Percentiles rank a stretch among this genome's conserved stretches.
These are phyloP conservation scores for Hepatocystis sp. DNA, from an alignment of 169 alveolate species.

Conservation along the genomic window DNA sequence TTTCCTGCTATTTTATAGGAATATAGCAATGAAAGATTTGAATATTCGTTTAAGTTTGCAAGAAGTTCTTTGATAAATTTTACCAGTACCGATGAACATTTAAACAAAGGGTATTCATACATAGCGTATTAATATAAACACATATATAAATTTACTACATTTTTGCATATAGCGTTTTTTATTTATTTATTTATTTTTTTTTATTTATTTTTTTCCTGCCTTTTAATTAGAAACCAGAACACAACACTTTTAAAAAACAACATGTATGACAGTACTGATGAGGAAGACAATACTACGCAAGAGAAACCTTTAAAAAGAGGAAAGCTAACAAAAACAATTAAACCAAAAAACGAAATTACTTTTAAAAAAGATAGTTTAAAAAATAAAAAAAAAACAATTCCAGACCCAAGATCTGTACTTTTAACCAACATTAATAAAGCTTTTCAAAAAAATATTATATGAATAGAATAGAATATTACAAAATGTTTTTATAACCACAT, in stretches of 20 bases:
- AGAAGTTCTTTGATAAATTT: conserved; percentile 16
- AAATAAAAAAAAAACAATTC: conserved; percentile 27
- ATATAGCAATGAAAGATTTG: conserved; percentile 56
- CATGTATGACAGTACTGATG: conserved; percentile 2
- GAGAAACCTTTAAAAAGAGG: too few relatives aligned
- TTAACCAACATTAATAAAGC: conserved; percentile 71
- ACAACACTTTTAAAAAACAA: background rate
- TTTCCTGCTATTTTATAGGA: conserved; percentile 6
- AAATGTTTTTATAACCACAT: too few relatives aligned
- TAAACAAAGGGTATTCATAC: conserved; percentile 15
- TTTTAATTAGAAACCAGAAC: background rate
- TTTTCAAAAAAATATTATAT: conserved; percentile 64
- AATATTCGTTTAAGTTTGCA: conserved; percentile 33
- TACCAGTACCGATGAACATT: background rate
- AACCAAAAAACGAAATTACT: background rate
- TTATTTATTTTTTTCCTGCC: background rate
- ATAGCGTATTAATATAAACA: too few relatives aligned
- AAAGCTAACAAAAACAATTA: background rate
- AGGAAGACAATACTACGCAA: too few relatives aligned
- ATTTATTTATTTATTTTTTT: background rate
- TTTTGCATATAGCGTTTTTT: background rate
- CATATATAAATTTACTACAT: conserved; percentile 1
- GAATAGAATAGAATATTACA: background rate
- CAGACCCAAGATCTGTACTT: conserved; percentile 60
- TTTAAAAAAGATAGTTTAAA: background rate